These are phyloP conservation scores for Elongisporangium anandrum DNA, from an alignment of 352 stramenopile genomes.

Conservation along the genomic window DNA sequence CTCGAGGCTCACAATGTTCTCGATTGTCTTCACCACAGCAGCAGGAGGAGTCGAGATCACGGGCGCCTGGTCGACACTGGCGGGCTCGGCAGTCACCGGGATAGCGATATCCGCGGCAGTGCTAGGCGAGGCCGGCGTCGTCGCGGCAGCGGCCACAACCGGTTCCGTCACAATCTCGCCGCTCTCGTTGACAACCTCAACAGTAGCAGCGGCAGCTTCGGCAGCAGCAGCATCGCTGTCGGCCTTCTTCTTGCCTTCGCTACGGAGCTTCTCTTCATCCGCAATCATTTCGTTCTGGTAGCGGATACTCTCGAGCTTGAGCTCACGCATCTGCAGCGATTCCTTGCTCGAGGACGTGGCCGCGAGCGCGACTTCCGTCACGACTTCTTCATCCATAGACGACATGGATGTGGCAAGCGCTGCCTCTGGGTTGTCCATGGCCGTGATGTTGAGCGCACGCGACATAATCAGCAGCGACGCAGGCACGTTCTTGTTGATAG, in stretches of 20 bases:
- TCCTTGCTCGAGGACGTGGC: constrained; percentile 68
- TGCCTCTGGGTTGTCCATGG: constrained; percentile 74
- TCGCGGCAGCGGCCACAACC: constrained; percentile 22
- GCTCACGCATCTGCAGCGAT: constrained; percentile 67
- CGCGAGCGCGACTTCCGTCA: constrained; percentile 81
- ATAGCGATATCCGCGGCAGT: constrained; percentile 4
- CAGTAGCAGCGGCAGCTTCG: constrained; percentile 17
- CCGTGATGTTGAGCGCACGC: constrained; percentile 94
- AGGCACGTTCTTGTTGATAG: constrained; percentile 98
- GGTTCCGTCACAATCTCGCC: constrained; percentile 26
- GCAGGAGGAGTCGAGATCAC: constrained; percentile 16
- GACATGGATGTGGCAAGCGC: constrained; percentile 86
- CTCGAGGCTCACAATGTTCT: constrained; percentile 79
- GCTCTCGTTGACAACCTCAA: constrained; percentile 11
- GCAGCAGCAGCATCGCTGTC: constrained; percentile 46
- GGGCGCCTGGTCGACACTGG: constrained; percentile 1
- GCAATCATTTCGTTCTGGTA: constrained; percentile 96
- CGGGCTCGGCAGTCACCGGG: constrained; percentile 11
- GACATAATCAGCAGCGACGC: constrained; percentile 98
- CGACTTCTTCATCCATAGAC: constrained; percentile 84
- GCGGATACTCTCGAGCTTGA: constrained; percentile 90
- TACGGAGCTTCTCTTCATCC: constrained; percentile 89
- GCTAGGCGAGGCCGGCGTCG: constrained; percentile 9
- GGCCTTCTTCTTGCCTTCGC: constrained; percentile 78
- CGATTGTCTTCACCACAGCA: constrained; percentile 39